Conservation (phyloP, 305 asterid species). For the Plantago rigida region DNA sequence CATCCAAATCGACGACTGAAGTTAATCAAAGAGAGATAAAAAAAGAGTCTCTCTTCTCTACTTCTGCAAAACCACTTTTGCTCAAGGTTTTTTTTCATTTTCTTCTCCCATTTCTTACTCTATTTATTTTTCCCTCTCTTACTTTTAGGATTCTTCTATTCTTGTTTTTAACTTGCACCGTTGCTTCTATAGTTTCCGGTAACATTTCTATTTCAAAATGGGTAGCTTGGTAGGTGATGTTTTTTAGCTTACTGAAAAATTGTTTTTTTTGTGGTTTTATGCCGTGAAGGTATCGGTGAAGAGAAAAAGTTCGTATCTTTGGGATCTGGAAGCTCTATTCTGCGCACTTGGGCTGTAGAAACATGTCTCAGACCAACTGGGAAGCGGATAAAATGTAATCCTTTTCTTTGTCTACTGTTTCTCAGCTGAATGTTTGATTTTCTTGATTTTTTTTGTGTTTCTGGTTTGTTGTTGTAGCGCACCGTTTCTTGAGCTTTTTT, state of each 20-base stretch:
- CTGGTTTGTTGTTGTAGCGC: constrained; percentile 12
- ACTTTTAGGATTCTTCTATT: no score
- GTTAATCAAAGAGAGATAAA: constrained; percentile 26
- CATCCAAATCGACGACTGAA: constrained; percentile 34
- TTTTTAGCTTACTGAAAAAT: not conserved
- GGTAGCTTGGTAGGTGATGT: not conserved
- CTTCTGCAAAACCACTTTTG: constrained; percentile 25
- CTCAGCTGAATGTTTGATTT: not conserved
- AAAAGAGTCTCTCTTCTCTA: constrained; percentile 27
- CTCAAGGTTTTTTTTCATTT: not conserved
- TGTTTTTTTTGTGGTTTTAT: constrained; percentile 24
- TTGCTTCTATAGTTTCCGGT: no score
- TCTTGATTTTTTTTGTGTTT: constrained; percentile 14
- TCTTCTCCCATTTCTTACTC: not conserved
- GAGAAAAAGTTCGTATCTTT: constrained; percentile 12
- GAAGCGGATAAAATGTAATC: constrained; percentile 95
- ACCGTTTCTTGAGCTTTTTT: constrained; percentile 7
- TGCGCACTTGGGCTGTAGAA: constrained; percentile 10
- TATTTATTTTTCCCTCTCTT: not conserved
- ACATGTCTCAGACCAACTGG: constrained; percentile 97
- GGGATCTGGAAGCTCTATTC: constrained; percentile 33
- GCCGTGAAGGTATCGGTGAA: constrained; percentile 16
- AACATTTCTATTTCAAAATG: not conserved
- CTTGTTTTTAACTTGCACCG: not conserved
- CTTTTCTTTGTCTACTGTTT: constrained; percentile 12